Conservation (phyloP, 2,329 filamentous ascomycete species). For the Clarireedia homoeocarpa region DNA sequence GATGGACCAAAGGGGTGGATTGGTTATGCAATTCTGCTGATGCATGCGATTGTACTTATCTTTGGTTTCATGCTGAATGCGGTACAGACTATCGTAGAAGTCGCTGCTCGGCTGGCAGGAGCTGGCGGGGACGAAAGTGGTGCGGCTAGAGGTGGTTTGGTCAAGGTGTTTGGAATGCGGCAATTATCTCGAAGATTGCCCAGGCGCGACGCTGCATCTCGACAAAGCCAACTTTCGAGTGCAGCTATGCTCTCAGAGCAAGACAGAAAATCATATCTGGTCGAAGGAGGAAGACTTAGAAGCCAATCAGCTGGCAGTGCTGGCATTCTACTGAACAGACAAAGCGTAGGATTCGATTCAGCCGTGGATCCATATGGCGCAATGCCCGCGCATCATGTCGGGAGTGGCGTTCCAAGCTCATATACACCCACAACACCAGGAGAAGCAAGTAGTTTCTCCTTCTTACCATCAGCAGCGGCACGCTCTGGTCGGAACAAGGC, state of each 20-base stretch:
- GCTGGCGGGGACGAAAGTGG: conserved; percentile 71
- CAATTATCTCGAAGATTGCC: conserved; percentile 70
- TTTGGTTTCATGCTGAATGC: conserved; percentile 93
- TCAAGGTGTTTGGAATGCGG: conserved; percentile 86
- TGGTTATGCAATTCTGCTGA: conserved; percentile 79
- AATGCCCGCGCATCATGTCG: conserved; percentile 29
- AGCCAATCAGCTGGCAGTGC: conserved; percentile 56
- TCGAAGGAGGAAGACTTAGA: conserved; percentile 42
- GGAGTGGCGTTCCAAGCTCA: conserved; percentile 50
- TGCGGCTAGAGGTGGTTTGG: conserved; percentile 71
- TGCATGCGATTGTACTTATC: conserved; percentile 77
- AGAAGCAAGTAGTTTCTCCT: conserved; percentile 65
- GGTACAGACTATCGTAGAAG: conserved; percentile 82
- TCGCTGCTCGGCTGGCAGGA: conserved; percentile 72
- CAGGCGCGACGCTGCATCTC: conserved; percentile 54
- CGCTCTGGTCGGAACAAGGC: conserved; percentile 22
- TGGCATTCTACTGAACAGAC: conserved; percentile 49
- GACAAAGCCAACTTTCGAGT: conserved; percentile 76
- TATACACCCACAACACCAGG: conserved; percentile 67
- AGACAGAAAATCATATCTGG: conserved; percentile 54
- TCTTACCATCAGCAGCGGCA: conserved; percentile 43
- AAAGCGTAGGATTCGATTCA: conserved; percentile 47
- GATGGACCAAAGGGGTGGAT: conserved; percentile 88
- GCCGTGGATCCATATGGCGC: conserved; percentile 37
- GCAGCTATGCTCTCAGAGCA: conserved; percentile 71